Evolutionary conservation across 768 basidiomycete species (phyloP), one percentile per base, ranked within the genome.

Genomic region (Gymnopilus dilepis): DNA sequence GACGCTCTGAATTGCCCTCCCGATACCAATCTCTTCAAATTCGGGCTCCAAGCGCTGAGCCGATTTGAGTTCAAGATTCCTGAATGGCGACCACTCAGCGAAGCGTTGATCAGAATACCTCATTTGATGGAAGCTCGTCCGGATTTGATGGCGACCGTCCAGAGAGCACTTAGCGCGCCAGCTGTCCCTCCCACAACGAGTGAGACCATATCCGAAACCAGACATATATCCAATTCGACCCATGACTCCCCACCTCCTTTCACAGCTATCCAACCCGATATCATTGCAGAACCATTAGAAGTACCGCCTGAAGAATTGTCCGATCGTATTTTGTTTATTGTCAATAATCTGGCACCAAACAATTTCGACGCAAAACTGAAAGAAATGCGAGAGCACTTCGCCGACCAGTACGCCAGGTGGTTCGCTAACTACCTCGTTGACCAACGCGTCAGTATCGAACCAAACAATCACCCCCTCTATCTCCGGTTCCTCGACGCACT

Each of bases 361-460:
- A 99, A 99, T 72, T 96, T 97, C 62, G 95, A 95, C 37, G 68
- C 82, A 24, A 99, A 99, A 75, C 78, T 95, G 34, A 74, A 77
- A 31, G 97, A 99, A 69, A 95, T 99, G 90, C 83, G 82, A 58
- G 87, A 86, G 31, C 81, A 92, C 58, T 97, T 97, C 75, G 84
- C 91, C 47, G 91, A 95, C 67, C 80, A 85, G 40, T 88, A 95
- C 71, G 87, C 94, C 7, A 84, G 91, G 47, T 99, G 97, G 97
- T 97, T 99, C 69, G 97, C 97, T 45, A 91, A 97, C 72, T 99
- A 99, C 74, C 84, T 99, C 50, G 95, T 99, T 34, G 94, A 96
- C 69, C 94, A 98, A 70, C 92, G 97, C 37, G 88, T 99, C 74
- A 92, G 91, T 76, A 91, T 91, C 59, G 97, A 99, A 76, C 94